Percentiles rank a stretch among this genome's conserved stretches.
These are phyloP conservation scores for Chaetomium sp. DNA, from an alignment of 2,329 filamentous ascomycete genomes.

Conservation along the genomic window DNA sequence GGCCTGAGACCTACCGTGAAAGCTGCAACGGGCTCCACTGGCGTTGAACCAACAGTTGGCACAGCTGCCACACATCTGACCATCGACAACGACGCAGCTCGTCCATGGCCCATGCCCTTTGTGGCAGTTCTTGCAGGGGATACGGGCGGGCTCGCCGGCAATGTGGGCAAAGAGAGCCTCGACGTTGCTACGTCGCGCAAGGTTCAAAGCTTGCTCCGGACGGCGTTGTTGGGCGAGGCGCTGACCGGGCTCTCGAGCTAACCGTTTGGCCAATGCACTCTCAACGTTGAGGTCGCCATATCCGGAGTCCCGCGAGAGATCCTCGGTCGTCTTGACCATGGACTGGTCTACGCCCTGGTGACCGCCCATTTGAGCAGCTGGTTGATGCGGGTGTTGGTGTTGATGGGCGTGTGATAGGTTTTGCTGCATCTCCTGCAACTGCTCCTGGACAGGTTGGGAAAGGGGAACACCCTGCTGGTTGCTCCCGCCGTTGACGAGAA, in stretches of 20 bases:
- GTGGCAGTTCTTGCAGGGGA: slow-evolving; percentile 54
- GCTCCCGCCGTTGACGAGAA: slow-evolving; percentile 28
- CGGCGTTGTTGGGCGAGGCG: slow-evolving; percentile 48
- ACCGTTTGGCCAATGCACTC: slow-evolving; percentile 48
- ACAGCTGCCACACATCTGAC: slow-evolving; percentile 56
- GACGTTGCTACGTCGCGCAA: slow-evolving; percentile 52
- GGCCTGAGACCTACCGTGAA: slow-evolving; percentile 43
- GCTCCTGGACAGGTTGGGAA: slow-evolving; percentile 23
- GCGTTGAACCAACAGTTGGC: slow-evolving; percentile 60
- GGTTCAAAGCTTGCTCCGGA: slow-evolving; percentile 48
- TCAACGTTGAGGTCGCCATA: slow-evolving; percentile 44
- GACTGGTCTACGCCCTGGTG: slow-evolving; percentile 21
- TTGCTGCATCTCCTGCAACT: slow-evolving; percentile 21
- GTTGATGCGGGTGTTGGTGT: slow-evolving; percentile 27
- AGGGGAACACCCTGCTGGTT: slow-evolving; percentile 13
- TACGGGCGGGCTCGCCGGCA: slow-evolving; percentile 41
- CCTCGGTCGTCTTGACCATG: slow-evolving; percentile 37
- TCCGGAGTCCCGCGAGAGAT: slow-evolving; percentile 41
- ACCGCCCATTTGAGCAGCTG: slow-evolving; percentile 21
- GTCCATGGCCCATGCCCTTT: slow-evolving; percentile 56
- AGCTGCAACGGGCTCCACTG: slow-evolving; percentile 52
- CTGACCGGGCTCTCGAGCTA: slow-evolving; percentile 43
- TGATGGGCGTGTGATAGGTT: slow-evolving; percentile 22
- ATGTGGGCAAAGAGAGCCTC: slow-evolving; percentile 54
- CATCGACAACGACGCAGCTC: slow-evolving; percentile 51